A percentile compares a stretch with the other conserved stretches of the same genome.
These are phyloP conservation scores for Moniliophthora roreri DNA, from an alignment of 1,284 basidiomycete genomes.

Conservation along the genomic window DNA sequence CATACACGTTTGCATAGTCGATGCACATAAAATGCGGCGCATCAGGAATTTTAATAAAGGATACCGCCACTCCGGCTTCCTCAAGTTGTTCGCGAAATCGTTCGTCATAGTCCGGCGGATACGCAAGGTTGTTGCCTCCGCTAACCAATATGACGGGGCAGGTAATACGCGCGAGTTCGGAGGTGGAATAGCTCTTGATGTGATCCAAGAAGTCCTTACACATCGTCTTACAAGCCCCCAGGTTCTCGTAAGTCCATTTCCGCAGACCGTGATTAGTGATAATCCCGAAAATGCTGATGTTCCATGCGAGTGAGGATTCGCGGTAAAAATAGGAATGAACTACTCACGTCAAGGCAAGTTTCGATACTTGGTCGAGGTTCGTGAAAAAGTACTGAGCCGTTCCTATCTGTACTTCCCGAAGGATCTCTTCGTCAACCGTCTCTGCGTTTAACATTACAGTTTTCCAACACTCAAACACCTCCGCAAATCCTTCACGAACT, in stretches of 20 bases:
- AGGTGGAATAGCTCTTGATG: constrained; percentile 4
- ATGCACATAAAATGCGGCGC: constrained; percentile 37
- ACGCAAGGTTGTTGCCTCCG: constrained; percentile 13
- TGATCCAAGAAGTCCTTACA: constrained; percentile 11
- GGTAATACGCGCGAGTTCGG: constrained; percentile 11
- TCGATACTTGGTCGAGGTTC: constrained; percentile 1
- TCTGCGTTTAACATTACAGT: constrained; percentile 1
- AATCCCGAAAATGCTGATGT: background rate
- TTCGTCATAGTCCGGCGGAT: constrained; percentile 17
- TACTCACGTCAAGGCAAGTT: constrained; percentile 6
- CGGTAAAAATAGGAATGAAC: no score
- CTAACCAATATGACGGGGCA: constrained; percentile 18
- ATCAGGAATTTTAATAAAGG: constrained; percentile 24
- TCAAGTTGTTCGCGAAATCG: constrained; percentile 26
- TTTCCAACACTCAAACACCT: constrained; percentile 8
- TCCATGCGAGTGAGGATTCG: no score
- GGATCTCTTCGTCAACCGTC: constrained; percentile 4
- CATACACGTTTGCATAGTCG: constrained; percentile 31
- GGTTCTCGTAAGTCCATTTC: background rate
- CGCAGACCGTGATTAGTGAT: background rate
- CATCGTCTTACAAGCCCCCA: constrained; percentile 1
- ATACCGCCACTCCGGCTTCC: constrained; percentile 28
- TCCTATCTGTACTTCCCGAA: constrained; percentile 9
- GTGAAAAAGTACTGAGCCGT: constrained; percentile 9
- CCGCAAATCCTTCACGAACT: constrained; percentile 6